Evolutionary conservation across 805 yeast species (phyloP), one percentile per base, ranked within the genome.

Genomic region (Candida xyloterini): DNA sequence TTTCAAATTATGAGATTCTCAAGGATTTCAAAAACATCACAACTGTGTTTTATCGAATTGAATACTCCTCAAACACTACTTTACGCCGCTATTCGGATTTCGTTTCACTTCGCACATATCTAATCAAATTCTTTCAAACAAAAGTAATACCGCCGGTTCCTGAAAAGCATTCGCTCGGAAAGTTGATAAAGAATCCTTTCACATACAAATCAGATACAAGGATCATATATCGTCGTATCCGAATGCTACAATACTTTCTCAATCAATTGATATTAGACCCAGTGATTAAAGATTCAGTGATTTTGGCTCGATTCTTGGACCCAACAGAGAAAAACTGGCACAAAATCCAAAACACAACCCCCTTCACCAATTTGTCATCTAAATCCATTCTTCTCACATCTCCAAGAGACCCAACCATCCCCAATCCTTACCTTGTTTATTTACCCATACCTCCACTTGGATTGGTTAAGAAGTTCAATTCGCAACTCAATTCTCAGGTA

Each of bases 61-160:
- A 57, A 32, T 32, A 40, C 22, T 25, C 32, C 5, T 23, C 43
- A n/a, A 36, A 48, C 16, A 32, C 38, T n/a, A 51, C 56, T 2
- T 73, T 88, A 26, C 71, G 99, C 55, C 72, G 98, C 34, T 93
- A 93, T 59, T 83, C 95, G 7, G 99, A 93, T 60, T 93, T 93
- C 56, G 95, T 81, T 51, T 79, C 90, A 27, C 70, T 93, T 26
- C 71, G 96, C 41, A 79, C 78, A 21, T 74, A 81, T 4, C 66
- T 93, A 24, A 66, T 78, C 2, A 78, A 80, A 48, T 68, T 90
- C 38, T 82, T 84, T 52, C 99, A 98, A 4, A 79, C 95, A 5
- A 63, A 85, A n/a, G 76, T 93, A 9, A 78, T 93, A 8, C 98
- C 99, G 3, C 96, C 97, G 1, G 87, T 93, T n/a, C 99, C 99